Conservation (phyloP, 495 filamentous ascomycete genomes). For the Lasiosphaeris hirsuta region DNA sequence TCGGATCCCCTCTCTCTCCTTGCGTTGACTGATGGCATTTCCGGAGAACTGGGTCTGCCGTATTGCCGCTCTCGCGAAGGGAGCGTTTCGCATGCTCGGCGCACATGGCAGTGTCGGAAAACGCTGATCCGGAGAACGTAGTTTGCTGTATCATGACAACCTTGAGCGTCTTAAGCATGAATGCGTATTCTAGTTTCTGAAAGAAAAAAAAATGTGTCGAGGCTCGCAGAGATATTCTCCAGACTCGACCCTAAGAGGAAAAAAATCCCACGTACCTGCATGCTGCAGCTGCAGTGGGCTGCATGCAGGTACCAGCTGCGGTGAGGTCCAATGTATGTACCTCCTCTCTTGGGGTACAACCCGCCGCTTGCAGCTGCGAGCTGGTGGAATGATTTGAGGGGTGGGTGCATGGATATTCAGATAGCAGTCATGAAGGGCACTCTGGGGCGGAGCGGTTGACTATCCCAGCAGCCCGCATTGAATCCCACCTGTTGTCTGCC, state of each 20-base stretch:
- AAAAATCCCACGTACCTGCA: slow-evolving; percentile 25
- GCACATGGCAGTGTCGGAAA: too few species aligned
- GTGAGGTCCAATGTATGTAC: slow-evolving; percentile 9
- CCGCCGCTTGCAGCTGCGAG: neutral
- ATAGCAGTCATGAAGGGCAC: too few species aligned
- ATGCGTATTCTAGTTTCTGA: neutral
- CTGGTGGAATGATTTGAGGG: too few species aligned
- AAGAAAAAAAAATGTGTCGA: slow-evolving; percentile 9
- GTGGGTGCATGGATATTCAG: too few species aligned
- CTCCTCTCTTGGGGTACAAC: slow-evolving; percentile 2
- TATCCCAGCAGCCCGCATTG: slow-evolving; percentile 18
- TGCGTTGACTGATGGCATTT: too few species aligned
- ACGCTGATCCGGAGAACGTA: too few species aligned
- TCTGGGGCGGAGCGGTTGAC: neutral
- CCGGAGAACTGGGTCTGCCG: too few species aligned
- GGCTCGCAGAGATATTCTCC: slow-evolving; percentile 8
- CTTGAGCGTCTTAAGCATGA: too few species aligned
- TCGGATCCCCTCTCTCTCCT: too few species aligned
- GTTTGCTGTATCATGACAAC: too few species aligned
- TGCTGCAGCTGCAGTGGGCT: slow-evolving; percentile 19
- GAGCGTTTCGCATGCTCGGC: too few species aligned
- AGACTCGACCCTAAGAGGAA: slow-evolving; percentile 10
- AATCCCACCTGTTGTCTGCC: neutral
- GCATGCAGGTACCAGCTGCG: slow-evolving; percentile 17
- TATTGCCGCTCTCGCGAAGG: too few species aligned